phyloP scores from a whole-genome alignment of 345 rosid genomes.

The Citrus unshiu region DNA sequence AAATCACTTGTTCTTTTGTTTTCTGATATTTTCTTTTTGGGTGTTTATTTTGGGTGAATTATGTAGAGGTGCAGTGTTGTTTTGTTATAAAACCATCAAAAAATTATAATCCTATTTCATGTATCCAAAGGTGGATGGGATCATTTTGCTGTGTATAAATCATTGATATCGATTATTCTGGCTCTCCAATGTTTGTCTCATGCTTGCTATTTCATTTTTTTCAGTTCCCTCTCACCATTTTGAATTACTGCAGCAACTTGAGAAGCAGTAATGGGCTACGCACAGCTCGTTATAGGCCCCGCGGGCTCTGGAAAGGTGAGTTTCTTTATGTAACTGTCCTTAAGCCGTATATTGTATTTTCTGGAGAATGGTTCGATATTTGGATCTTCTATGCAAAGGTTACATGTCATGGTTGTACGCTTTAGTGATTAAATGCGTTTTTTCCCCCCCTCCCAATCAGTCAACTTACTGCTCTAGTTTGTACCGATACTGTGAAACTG shows the following conservation, averaged over 20 bases:
- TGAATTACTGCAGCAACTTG: neutral
- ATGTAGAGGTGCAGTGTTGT: neutral
- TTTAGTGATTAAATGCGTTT: neutral
- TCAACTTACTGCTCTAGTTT: constrained; percentile 89
- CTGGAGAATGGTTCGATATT: neutral
- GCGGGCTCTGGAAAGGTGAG: constrained; percentile 44
- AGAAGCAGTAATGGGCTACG: constrained; percentile 31
- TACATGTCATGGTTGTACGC: neutral
- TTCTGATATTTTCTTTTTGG: neutral
- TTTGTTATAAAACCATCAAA: neutral
- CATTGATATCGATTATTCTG: neutral
- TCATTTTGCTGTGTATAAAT: neutral
- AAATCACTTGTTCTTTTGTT: neutral
- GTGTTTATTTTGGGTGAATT: neutral
- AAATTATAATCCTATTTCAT: neutral
- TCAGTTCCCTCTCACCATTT: neutral
- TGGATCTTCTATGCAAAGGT: neutral
- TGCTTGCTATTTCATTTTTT: neutral
- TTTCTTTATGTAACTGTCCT: neutral
- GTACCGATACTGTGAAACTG: constrained; percentile 61
- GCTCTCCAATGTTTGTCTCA: neutral
- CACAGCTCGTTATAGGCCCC: constrained; percentile 43
- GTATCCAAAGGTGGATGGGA: neutral
- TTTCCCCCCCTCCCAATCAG: constrained; percentile 29
- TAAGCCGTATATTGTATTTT: neutral